Percentiles rank a stretch among this genome's conserved stretches.
Evolutionary conservation across 2,329 filamentous ascomycete species (phyloP).

Genomic region (Cercospora zeae-maydis): DNA sequence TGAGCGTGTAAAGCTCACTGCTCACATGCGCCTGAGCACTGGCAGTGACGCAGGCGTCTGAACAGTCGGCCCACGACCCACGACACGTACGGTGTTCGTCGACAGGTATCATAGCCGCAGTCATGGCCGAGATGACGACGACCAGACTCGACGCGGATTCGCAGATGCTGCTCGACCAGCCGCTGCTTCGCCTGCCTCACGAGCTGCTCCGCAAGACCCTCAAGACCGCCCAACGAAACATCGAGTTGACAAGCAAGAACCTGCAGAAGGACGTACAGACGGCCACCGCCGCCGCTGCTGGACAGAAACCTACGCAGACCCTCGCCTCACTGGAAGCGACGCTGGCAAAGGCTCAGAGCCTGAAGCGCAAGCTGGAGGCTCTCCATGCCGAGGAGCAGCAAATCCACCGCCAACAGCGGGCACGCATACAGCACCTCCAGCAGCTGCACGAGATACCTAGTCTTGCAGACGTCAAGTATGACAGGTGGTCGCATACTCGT

Average conservation of each 20-base stretch:
- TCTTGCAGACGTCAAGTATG: slow-evolving; percentile 88
- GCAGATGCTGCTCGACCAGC: slow-evolving; percentile 82
- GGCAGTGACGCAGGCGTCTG: not conserved
- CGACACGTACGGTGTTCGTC: not conserved
- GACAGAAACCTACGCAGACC: slow-evolving; percentile 58
- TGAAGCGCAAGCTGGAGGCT: slow-evolving; percentile 80
- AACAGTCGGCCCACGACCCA: not conserved
- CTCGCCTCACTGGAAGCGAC: slow-evolving; percentile 79
- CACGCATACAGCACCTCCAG: slow-evolving; percentile 75
- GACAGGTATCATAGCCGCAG: not conserved
- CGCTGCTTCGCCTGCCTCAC: slow-evolving; percentile 85
- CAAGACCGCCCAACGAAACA: slow-evolving; percentile 72
- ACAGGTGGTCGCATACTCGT: slow-evolving; percentile 77
- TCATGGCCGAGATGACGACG: slow-evolving; percentile 51
- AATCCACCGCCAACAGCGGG: slow-evolving; percentile 70
- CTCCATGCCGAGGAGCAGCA: slow-evolving; percentile 75
- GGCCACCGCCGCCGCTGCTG: slow-evolving; percentile 54
- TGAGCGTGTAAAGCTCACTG: not conserved
- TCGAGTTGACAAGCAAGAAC: slow-evolving; percentile 66
- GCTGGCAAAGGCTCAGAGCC: slow-evolving; percentile 75
- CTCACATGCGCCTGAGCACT: not conserved
- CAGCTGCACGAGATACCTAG: slow-evolving; percentile 75
- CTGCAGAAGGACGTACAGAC: slow-evolving; percentile 57
- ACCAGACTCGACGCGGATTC: slow-evolving; percentile 70
- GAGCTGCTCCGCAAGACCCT: slow-evolving; percentile 94